A percentile compares a stretch with the other conserved stretches of the same genome.
Conservation (phyloP, 148 eudicot species). For the Talinum fruticosum region DNA sequence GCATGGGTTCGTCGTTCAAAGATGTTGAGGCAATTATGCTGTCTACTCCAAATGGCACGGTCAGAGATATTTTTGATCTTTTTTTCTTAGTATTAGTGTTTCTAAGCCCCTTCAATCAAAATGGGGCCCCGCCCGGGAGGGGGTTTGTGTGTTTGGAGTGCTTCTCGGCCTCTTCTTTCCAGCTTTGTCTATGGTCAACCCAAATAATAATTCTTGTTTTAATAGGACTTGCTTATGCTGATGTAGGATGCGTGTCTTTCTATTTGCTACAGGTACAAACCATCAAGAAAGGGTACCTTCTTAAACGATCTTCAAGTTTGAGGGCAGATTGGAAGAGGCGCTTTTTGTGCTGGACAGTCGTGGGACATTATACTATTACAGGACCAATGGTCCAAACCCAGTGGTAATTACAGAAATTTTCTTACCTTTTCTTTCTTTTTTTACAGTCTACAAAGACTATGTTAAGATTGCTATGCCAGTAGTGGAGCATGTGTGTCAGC, state of each 20-base stretch:
- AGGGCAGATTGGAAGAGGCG: slow-evolving; percentile 94
- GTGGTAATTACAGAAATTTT: not conserved
- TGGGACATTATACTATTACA: slow-evolving; percentile 74
- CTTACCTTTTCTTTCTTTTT: not conserved
- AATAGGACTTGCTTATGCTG: not conserved
- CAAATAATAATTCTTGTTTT: not conserved
- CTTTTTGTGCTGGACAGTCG: slow-evolving; percentile 90
- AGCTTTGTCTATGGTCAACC: not conserved
- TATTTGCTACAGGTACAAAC: slow-evolving; percentile 60
- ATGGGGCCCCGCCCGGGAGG: not conserved
- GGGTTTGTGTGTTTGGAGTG: not conserved
- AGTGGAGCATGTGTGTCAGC: slow-evolving; percentile 4
- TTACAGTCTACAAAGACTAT: not conserved
- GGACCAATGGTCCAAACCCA: slow-evolving; percentile 19
- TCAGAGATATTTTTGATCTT: slow-evolving; percentile 21
- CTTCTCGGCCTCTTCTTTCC: not conserved
- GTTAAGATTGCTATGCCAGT: not conserved
- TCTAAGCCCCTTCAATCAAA: not conserved
- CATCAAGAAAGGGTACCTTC: slow-evolving; percentile 92
- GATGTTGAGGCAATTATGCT: slow-evolving; percentile 69
- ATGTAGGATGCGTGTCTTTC: slow-evolving; percentile 7
- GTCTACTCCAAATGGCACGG: slow-evolving; percentile 79
- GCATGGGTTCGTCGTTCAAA: slow-evolving; percentile 51
- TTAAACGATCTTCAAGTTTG: slow-evolving; percentile 85
- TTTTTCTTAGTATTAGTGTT: not conserved